Evolutionary conservation across 2,329 filamentous ascomycete species (phyloP).

Genomic region (Chaetomium olivaceum): DNA sequence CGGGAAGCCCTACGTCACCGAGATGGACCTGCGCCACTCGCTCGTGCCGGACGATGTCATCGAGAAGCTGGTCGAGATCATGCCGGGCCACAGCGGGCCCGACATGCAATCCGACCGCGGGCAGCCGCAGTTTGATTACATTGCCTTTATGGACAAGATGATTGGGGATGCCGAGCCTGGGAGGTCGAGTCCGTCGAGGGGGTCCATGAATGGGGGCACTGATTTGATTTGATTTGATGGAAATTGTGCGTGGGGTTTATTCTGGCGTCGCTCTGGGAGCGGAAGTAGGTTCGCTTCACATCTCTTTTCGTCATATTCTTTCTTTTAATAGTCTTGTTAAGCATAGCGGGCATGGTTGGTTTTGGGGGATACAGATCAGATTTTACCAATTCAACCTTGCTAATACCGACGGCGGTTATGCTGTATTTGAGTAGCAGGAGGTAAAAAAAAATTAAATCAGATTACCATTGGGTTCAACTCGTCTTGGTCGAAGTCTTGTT

Average conservation of each 20-base stretch:
- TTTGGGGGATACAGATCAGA: slow-evolving; percentile 11
- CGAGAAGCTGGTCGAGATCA: slow-evolving; percentile 82
- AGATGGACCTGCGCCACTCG: slow-evolving; percentile 92
- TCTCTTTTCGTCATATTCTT: slow-evolving; percentile 12
- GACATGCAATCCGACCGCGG: slow-evolving; percentile 84
- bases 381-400: background rate
- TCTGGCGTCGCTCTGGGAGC: slow-evolving; percentile 13
- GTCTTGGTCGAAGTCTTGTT: background rate
- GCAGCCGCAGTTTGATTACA: slow-evolving; percentile 90
- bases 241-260: background rate
- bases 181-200: slow-evolving; percentile 38
- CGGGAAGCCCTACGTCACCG: slow-evolving; percentile 97
- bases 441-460: background rate
- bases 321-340: slow-evolving; percentile 25
- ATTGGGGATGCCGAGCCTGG: slow-evolving; percentile 50
- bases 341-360: slow-evolving; percentile 26
- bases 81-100: slow-evolving; percentile 80
- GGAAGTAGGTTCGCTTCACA: background rate
- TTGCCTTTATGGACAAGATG: slow-evolving; percentile 92
- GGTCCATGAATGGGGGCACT: slow-evolving; percentile 22
- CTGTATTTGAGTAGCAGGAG: background rate
- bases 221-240: background rate
- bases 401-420: background rate
- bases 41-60: slow-evolving; percentile 97
- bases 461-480: too few species aligned